Conservation (phyloP, 768 basidiomycete species). For the Suillus variegatus region DNA sequence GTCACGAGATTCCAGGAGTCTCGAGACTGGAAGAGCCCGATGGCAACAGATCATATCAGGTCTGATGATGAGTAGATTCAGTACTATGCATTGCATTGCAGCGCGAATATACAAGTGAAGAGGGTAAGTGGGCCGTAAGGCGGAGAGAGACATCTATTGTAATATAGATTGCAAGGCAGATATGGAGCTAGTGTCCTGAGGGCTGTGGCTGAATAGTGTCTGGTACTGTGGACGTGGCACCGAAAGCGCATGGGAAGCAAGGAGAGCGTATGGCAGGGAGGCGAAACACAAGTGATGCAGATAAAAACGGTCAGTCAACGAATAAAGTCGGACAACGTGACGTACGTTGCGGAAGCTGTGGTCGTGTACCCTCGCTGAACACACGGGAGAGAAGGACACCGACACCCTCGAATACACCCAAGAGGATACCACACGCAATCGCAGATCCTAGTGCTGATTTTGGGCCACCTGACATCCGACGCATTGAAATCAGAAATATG, state of each 20-base stretch:
- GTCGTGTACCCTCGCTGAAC: constrained; percentile 81
- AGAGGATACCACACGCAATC: constrained; percentile 91
- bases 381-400: constrained; percentile 90
- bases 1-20: neutral
- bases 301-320: neutral
- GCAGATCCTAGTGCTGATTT: constrained; percentile 90
- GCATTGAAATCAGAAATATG: neutral
- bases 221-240: neutral
- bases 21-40: neutral
- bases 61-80: constrained; percentile 11
- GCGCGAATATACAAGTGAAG: constrained; percentile 37
- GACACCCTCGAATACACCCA: constrained; percentile 94
- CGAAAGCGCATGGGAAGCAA: neutral
- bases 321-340: constrained; percentile 13
- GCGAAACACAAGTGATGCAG: neutral
- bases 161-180: neutral
- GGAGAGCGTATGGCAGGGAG: neutral
- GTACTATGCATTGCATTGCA: constrained; percentile 30
- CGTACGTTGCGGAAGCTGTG: constrained; percentile 79
- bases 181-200: constrained; percentile 6
- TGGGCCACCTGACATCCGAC: constrained; percentile 71
- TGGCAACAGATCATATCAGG: neutral
- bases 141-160: neutral
- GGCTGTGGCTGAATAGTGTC: constrained; percentile 4
- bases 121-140: constrained; percentile 26